phyloP scores from a whole-genome alignment of 257 asterid genomes.

The Ajuga chamaepitys region DNA sequence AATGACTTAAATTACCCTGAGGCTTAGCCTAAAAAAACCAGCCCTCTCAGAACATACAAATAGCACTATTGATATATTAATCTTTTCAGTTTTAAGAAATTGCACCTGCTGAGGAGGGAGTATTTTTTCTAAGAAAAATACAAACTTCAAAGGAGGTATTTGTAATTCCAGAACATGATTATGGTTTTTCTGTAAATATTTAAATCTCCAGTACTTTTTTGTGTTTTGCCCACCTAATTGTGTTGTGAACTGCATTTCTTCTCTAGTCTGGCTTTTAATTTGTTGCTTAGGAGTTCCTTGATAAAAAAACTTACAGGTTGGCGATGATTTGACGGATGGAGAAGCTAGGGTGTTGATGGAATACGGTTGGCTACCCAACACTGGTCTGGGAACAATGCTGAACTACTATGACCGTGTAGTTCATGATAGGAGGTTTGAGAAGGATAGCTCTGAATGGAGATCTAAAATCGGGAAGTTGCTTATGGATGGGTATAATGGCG shows the following conservation, averaged over 20 bases:
- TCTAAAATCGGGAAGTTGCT: conserved; percentile 80
- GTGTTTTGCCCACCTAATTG: not conserved
- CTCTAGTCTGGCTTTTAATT: not conserved
- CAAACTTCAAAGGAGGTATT: no score
- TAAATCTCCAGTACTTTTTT: no score
- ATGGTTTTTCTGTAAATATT: no score
- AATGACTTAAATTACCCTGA: no score
- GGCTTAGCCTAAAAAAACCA: not conserved
- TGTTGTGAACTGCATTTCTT: not conserved
- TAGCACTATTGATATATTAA: not conserved
- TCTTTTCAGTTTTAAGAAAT: no score
- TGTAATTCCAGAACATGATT: no score
- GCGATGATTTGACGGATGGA: conserved; percentile 77
- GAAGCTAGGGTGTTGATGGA: conserved; percentile 69
- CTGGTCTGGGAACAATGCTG: conserved; percentile 87
- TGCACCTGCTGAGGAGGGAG: no score
- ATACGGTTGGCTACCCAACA: conserved; percentile 83
- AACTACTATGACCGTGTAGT: conserved; percentile 77
- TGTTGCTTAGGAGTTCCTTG: not conserved
- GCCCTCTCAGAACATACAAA: not conserved
- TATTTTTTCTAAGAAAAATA: no score
- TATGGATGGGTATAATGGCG: conserved; percentile 70
- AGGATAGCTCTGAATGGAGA: conserved; percentile 70
- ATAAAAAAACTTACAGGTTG: conserved; percentile 42
- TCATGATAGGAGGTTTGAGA: conserved; percentile 62